Percentiles rank a stretch among this genome's conserved stretches.
Conservation (phyloP, 768 basidiomycete species). For the Brasilioporus rufonigricans region DNA sequence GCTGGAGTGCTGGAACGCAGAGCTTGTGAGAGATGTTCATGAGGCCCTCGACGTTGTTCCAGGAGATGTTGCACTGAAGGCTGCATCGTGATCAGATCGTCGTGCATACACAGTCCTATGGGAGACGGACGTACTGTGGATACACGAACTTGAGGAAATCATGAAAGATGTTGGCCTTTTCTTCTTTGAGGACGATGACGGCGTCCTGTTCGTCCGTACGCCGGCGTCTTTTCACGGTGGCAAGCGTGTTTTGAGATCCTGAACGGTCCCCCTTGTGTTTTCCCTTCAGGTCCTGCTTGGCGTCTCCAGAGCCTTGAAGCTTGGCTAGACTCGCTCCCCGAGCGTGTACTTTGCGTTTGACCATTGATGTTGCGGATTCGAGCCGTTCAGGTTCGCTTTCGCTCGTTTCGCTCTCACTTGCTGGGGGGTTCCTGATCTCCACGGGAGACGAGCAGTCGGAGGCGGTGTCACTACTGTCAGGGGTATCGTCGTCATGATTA, state of each 20-base stretch:
- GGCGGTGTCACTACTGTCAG: slow-evolving; percentile 32
- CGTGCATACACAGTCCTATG: neutral
- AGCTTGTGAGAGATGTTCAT: slow-evolving; percentile 92
- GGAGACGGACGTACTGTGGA: slow-evolving; percentile 65
- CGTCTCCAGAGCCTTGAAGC: slow-evolving; percentile 41
- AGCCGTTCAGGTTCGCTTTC: slow-evolving; percentile 37
- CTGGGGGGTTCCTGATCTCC: slow-evolving; percentile 36
- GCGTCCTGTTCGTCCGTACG: slow-evolving; percentile 64
- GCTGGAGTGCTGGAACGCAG: slow-evolving; percentile 76
- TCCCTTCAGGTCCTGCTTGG: slow-evolving; percentile 24
- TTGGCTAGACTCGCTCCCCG: slow-evolving; percentile 58
- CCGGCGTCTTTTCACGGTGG: slow-evolving; percentile 41
- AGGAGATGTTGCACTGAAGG: slow-evolving; percentile 88
- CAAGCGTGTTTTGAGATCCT: slow-evolving; percentile 35
- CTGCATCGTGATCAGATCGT: slow-evolving; percentile 34
- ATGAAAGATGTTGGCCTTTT: slow-evolving; percentile 85
- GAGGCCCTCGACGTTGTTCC: slow-evolving; percentile 91
- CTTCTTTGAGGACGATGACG: slow-evolving; percentile 87
- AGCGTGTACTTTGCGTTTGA: slow-evolving; percentile 37
- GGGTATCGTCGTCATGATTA: slow-evolving; percentile 49
- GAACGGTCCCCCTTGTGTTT: slow-evolving; percentile 19
- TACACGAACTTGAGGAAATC: slow-evolving; percentile 94
- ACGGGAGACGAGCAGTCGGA: slow-evolving; percentile 43
- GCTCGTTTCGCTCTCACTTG: slow-evolving; percentile 34
- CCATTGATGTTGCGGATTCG: slow-evolving; percentile 11